Evolutionary conservation across 192 early-diverging fungal genomes (phyloP), one percentile per base, ranked within the genome.

Genomic region (Thoreauomyces humboldtii): DNA sequence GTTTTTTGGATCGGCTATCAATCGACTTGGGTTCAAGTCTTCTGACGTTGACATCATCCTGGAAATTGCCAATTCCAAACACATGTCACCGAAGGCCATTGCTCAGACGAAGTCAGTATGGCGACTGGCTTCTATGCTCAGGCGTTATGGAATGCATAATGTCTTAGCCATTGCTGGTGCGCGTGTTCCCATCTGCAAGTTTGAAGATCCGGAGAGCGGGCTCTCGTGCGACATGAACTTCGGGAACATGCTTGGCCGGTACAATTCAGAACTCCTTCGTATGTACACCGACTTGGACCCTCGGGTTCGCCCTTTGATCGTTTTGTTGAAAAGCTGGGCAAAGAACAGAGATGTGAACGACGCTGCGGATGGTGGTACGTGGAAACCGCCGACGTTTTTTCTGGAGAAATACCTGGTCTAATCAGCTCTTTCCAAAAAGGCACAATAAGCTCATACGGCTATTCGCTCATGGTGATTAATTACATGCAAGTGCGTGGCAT

Each of bases 101-200:
- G 32, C 38, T 22, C 42, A 57, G 7, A 31, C 66, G 14, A 53
- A 52, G 4, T 75, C 69, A 54, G 73, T 77, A 71, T 61, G 61
- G 34, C 55, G 38, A 4, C 54, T 75, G 9, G 73, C 66, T 12
- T 27, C 29, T 4, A 33, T 69, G 6, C 51, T 81, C 2, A 51
- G 63, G 12, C n/a, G 48, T 6, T 9, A 27, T 6, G 75, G 73
- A 5, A 77, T 77, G 75, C 19, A 48, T 33, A 44, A 77, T 22
- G 75, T 81, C 7, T 32, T 63, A 3, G 48, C 72, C 0, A 65
- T 81, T 4, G 46, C 70, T 21, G 27, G 42, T 0, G 79, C 79
- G 1, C 50, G 72, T 24, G 79, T 81, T 7, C 79, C 75, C 2
- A 81, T 81, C 25, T 71, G 70, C 62, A 81, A 81, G 47, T 81